Evolutionary conservation across 2,329 filamentous ascomycete genomes (phyloP), one percentile per base, ranked within the genome.

Genomic region (Botrytis fragariae): DNA sequence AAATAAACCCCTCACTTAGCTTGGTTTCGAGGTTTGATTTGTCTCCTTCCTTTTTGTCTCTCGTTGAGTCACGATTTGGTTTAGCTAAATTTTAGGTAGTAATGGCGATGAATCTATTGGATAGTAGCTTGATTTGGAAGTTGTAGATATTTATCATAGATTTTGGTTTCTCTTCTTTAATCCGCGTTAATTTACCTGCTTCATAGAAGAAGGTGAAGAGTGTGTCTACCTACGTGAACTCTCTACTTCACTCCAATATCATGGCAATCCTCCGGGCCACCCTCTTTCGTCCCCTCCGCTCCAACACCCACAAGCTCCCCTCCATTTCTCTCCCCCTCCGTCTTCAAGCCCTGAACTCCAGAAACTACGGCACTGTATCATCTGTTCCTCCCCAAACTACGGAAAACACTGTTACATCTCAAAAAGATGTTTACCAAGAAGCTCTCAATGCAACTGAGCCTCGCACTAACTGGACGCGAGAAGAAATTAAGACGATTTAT

Each of bases 401-500:
- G 51, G 59, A 64, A 16, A 42, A 22, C 4, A 10, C 65, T 37
- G 39, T 25, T 6, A 29, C 44, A 71, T 22, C 39, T 6, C 18
- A 32, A 37, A 70, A 22, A 35, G 59, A 71, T 45, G 61, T 74
- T 16, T 77, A 80, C 51, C 75, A 80, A 61, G 76, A 75, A 77
- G 92, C 92, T 14, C 85, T 92, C 35, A 84, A 87, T 62, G 90
- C 91, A 35, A 86, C 83, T 1, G 83, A 81, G 9, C 88, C 92
- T 20, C 86, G 93, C 68, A 91, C 90, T 79, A 88, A 91, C 82
- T 97, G 94, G 94, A 93, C 93, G 9, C 89, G 88, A 76, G 90
- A 95, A 76, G 92, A 97, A 83, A 94, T 97, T 75, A 85, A 91
- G 16, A 89, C 92, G 76, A 91, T 97, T 78, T 97, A 96, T 84